Conservation (phyloP, 2,329 filamentous ascomycete genomes). For the Colletotrichum camelliae region DNA sequence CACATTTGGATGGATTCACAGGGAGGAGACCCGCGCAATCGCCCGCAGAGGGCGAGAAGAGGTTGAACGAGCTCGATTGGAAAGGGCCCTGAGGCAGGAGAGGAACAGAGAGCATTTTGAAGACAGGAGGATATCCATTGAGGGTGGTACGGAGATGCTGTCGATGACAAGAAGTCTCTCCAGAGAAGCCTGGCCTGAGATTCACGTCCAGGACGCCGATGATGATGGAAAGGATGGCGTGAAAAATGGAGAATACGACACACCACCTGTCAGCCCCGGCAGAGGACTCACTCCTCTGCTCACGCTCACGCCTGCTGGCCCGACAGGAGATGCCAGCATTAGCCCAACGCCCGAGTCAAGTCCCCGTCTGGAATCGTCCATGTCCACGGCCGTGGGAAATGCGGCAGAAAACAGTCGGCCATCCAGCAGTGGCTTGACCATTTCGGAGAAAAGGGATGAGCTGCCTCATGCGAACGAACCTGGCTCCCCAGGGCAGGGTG, state of each 20-base stretch:
- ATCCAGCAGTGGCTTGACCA: background rate
- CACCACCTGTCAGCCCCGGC: background rate
- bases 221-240: background rate
- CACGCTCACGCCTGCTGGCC: background rate
- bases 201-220: background rate
- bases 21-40: slow-evolving; percentile 67
- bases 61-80: background rate
- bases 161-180: background rate
- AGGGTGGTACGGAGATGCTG: background rate
- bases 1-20: slow-evolving; percentile 65
- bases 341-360: background rate
- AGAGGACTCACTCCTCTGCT: background rate
- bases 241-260: background rate
- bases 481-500: background rate
- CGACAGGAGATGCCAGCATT: background rate
- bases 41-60: slow-evolving; percentile 56
- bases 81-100: background rate
- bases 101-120: background rate
- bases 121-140: background rate
- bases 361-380: background rate
- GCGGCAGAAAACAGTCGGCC: background rate
- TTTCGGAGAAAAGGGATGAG: background rate
- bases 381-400: background rate
- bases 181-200: background rate
- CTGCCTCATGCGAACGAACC: background rate